These are phyloP conservation scores for Solanum chiquidenum DNA, from an alignment of 257 asterid species.

Conservation along the genomic window DNA sequence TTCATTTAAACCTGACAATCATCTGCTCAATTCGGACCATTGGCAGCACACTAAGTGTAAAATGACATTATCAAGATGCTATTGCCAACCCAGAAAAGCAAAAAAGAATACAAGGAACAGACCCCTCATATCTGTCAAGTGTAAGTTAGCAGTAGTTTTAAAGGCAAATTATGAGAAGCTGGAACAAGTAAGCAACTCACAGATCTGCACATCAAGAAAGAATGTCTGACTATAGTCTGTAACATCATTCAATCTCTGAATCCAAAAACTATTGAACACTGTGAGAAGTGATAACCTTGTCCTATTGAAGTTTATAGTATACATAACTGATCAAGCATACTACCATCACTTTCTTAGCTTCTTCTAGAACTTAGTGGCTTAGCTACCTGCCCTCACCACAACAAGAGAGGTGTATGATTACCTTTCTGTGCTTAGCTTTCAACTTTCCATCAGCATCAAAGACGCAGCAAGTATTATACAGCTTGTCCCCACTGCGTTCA, in stretches of 20 bases:
- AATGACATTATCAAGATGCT: background rate
- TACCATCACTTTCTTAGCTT: background rate
- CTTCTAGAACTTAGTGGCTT: background rate
- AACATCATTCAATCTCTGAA: background rate
- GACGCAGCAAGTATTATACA: slow-evolving; percentile 86
- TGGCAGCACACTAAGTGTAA: background rate
- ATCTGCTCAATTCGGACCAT: background rate
- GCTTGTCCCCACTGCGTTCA: slow-evolving; percentile 71
- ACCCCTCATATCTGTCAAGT: background rate
- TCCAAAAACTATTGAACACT: background rate
- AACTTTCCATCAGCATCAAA: slow-evolving; percentile 79
- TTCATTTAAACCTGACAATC: background rate
- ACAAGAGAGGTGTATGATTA: slow-evolving; percentile 10
- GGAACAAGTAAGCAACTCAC: background rate
- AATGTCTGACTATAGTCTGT: background rate
- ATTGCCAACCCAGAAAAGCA: background rate
- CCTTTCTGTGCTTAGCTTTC: slow-evolving; percentile 95
- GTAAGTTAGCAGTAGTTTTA: background rate
- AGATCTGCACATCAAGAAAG: background rate
- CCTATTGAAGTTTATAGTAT: background rate
- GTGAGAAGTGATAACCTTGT: background rate
- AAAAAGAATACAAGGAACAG: background rate
- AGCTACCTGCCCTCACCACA: background rate
- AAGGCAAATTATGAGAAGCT: background rate
- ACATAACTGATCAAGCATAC: background rate